Base-by-base conservation (phyloP, 768 basidiomycete species). In the Rhodosporidiobolus sp. region DNA sequence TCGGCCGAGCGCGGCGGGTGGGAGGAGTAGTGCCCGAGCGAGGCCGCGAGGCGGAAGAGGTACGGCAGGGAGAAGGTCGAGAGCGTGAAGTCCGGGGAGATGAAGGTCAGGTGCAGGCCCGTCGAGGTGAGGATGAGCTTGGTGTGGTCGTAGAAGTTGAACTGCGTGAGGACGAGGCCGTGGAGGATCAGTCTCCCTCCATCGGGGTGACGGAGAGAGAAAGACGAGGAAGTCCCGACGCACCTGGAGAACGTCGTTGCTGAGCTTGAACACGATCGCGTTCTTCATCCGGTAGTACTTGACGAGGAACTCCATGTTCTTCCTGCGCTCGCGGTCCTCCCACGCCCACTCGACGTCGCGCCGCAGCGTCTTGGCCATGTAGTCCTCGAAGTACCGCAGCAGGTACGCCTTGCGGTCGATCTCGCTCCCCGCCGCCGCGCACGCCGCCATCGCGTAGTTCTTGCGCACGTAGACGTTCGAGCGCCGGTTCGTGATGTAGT, bases 121-220 rank as follows among this genome's bases (percentile, higher is more conserved):
- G 88, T 84, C 1, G 88, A 87, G 26, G 92, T 92, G 62, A 99
- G 84, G 69, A 99, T 88, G 71, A 98, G 83, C 81, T 99, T 98
- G 53, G 91, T 89, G 83, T 99, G 96, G 82, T 98, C 96, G 81
- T 91, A 92, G 81, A 97, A 98, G 84, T 98, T 99, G 86, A 97
- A 97, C 95, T 98, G 79, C 4, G 7, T 34, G 19, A 26, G n/a
- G 10, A 52, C 32, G 26, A 30, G 34, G 24, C 34, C 16, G 32
- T 17, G 35, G 46, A 38, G 20, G 28, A 59, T 58, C 54, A 50
- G 52, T 19, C 16, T 28, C 24, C 6, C 6, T 4, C 12, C 28
- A n/a, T 45, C 59, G 24, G 52, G 28, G 43, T 61, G 60, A 28
- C 55, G 24, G 67, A 53, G 24, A 57, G 24, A 68, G 53, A 55